Conservation (phyloP, 2,329 filamentous ascomycete species). For the Aspergillus pseudonomiae region DNA sequence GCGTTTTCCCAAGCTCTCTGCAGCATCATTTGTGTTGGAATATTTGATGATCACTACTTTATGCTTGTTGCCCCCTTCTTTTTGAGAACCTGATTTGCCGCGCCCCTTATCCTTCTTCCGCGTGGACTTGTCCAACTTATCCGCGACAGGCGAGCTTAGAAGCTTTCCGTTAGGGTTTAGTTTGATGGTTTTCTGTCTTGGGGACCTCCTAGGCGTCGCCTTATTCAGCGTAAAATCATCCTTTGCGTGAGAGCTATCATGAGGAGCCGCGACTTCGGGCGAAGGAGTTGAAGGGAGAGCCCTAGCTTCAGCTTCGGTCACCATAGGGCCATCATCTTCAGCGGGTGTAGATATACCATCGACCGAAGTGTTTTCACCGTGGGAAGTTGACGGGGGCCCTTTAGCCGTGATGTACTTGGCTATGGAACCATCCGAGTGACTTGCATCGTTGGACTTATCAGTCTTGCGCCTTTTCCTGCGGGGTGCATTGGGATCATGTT, state of each 20-base stretch:
- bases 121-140: conserved; percentile 22
- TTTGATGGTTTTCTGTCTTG: conserved; percentile 55
- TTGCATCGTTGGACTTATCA: conserved; percentile 16
- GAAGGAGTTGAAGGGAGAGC: background rate
- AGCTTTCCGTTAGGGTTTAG: conserved; percentile 49
- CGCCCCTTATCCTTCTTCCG: conserved; percentile 32
- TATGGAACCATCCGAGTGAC: conserved; percentile 4
- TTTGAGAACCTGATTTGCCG: conserved; percentile 38
- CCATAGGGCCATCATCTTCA: background rate
- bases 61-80: conserved; percentile 32
- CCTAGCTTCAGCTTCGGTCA: background rate
- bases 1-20: conserved; percentile 56
- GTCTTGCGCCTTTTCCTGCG: conserved; percentile 43
- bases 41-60: conserved; percentile 63
- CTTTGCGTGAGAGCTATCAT: too few species aligned
- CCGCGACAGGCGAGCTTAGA: conserved; percentile 39
- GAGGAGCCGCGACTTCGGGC: background rate
- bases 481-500: conserved; percentile 37
- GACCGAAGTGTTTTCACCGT: background rate
- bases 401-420: background rate
- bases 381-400: background rate
- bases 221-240: background rate
- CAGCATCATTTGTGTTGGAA: conserved; percentile 51
- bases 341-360: background rate
- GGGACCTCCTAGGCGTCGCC: conserved; percentile 42